A percentile compares a stretch with the other conserved stretches of the same genome.
Conservation (phyloP, 768 basidiomycete genomes). For the Daedalea quercina region DNA sequence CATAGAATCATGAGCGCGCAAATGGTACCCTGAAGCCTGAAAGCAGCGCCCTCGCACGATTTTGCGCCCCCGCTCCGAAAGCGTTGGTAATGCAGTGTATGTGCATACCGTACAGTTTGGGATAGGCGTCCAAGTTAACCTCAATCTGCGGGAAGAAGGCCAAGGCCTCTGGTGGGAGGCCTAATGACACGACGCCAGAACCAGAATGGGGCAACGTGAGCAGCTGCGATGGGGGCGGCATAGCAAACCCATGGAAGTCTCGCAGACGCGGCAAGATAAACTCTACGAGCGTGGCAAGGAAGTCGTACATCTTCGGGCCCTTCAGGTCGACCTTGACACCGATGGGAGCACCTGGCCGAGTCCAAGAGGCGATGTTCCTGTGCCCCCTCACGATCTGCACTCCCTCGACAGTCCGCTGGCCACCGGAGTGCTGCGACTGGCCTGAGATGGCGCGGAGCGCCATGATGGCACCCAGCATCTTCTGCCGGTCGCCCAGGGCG, state of each 20-base stretch:
- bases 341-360: constrained; percentile 73
- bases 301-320: constrained; percentile 93
- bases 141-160: constrained; percentile 94
- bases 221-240: constrained; percentile 71
- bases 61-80: constrained; percentile 83
- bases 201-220: constrained; percentile 70
- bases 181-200: constrained; percentile 85
- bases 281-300: constrained; percentile 80
- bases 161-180: constrained; percentile 79
- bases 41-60: constrained; percentile 77
- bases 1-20: constrained; percentile 29
- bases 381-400: constrained; percentile 70
- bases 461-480: constrained; percentile 81
- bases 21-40: constrained; percentile 95
- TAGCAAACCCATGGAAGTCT: constrained; percentile 78
- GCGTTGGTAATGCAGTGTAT: constrained; percentile 92
- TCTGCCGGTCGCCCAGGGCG: constrained; percentile 59
- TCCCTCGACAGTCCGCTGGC: constrained; percentile 61
- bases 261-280: constrained; percentile 93
- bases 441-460: constrained; percentile 84
- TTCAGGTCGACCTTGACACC: constrained; percentile 88
- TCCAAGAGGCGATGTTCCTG: constrained; percentile 75
- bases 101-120: constrained; percentile 83
- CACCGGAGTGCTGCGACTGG: constrained; percentile 69
- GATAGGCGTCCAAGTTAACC: constrained; percentile 88